A percentile compares a stretch with the other conserved stretches of the same genome.
These are phyloP conservation scores for Fusarium sp. DNA, from an alignment of 2,329 filamentous ascomycete species.

Conservation along the genomic window DNA sequence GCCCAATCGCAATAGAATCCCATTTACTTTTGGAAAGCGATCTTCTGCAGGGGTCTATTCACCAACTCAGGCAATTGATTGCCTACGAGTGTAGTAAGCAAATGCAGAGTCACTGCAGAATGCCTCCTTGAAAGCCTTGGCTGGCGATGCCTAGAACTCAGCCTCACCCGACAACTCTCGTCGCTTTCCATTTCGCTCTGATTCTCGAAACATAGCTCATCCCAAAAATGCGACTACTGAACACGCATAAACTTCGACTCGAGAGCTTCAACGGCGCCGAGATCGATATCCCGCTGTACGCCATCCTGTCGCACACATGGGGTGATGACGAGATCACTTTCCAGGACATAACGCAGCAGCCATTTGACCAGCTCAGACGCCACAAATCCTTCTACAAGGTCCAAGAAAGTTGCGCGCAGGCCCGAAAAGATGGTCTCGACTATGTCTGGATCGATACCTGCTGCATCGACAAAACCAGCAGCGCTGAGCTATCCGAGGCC, in stretches of 20 bases:
- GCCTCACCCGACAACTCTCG: not conserved
- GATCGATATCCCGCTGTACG: conserved; percentile 47
- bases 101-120: conserved; percentile 2
- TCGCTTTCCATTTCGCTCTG: not conserved
- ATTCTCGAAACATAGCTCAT: not conserved
- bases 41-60: too few relatives aligned
- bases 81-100: not conserved
- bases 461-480: conserved; percentile 50
- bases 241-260: conserved; percentile 40
- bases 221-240: conserved; percentile 49
- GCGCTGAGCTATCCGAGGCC: conserved; percentile 48
- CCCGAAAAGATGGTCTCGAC: conserved; percentile 17
- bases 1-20: too few relatives aligned
- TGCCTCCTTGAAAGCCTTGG: conserved; percentile 14
- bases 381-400: conserved; percentile 42
- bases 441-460: conserved; percentile 52
- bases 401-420: conserved; percentile 29
- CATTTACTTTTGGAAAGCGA: too few relatives aligned
- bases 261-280: conserved; percentile 43
- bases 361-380: not conserved
- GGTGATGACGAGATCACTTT: conserved; percentile 50
- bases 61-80: not conserved
- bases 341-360: conserved; percentile 41
- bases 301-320: conserved; percentile 58
- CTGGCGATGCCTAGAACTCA: conserved; percentile 2